Evolutionary conservation across 2,329 filamentous ascomycete species (phyloP), one percentile per base, ranked within the genome.

Genomic region (Alternaria sp.): DNA sequence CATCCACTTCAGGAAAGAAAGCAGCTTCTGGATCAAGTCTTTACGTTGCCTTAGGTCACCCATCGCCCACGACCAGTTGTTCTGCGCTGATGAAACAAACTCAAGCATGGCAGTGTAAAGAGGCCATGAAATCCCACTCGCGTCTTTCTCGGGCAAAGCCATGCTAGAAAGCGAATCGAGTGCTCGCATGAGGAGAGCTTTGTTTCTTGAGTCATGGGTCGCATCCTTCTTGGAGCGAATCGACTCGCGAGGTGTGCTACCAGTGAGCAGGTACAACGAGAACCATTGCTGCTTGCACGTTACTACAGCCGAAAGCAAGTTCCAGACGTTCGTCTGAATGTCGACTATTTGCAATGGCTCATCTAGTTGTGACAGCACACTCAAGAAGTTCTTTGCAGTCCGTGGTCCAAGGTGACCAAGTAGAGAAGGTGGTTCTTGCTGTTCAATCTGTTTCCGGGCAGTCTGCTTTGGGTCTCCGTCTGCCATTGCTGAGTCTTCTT

Each of bases 21-120:
- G 87, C 18, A 97, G 85, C 59, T 88, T 88, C 45, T 88, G 84
- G 60, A 97, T 86, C 73, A 97, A 95, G 0, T 85, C 84, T 1
- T 87, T 86, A 72, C 97, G 92, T 63, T 90, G 90, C 65, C 91
- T 88, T 37, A 97, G 83, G 43, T 91, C 89, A 60, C 92, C 90
- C 60, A 96, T 94, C 2, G 93, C 94, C 93, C 95, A 97, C 1
- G 94, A 92, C 95, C 95, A 98, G 75, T 94, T 92, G 78, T 97
- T 96, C 75, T 97, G 94, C 5, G 95, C 92, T 3, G 92, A 89
- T 3, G 92, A 89, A 41, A 97, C 88, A 77, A 98, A 98, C 71
- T 95, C 90, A 15, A 99, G 85, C 71, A 97, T 89, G 1, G 92
- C 89, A 21, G 94, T 83, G 5, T 90, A 88, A 66, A 93, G 88